Percentiles rank a stretch among this genome's conserved stretches.
These are phyloP conservation scores for Musa beccarii DNA, from an alignment of 176 grass and related monocot genomes.

Conservation along the genomic window DNA sequence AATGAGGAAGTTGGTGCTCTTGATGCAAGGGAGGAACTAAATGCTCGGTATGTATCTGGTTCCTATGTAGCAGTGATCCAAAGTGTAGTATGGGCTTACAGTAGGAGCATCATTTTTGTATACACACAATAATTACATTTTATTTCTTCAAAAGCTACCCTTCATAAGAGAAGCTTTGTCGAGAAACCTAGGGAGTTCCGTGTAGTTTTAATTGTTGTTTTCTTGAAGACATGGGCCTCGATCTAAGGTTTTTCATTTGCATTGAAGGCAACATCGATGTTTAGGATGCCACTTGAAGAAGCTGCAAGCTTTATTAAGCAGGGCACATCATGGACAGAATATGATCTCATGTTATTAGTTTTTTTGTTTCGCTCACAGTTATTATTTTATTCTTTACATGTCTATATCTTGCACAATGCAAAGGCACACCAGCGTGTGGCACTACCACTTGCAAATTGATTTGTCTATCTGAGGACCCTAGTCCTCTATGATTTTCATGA, in stretches of 20 bases:
- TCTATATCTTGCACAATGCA: too few relatives aligned
- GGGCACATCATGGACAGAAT: background rate
- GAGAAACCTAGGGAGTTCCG: too few relatives aligned
- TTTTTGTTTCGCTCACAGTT: background rate
- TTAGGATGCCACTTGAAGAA: background rate
- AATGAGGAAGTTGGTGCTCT: constrained; percentile 48
- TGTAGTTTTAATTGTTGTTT: too few relatives aligned
- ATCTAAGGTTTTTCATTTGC: too few relatives aligned
- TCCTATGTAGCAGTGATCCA: background rate
- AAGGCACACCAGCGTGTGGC: too few relatives aligned
- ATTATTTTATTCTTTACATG: background rate
- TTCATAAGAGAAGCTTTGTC: too few relatives aligned
- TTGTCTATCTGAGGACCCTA: too few relatives aligned
- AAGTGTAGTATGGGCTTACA: background rate
- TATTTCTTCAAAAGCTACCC: too few relatives aligned
- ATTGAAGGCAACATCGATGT: too few relatives aligned
- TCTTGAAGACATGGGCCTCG: too few relatives aligned
- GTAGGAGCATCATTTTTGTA: background rate
- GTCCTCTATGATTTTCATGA: too few relatives aligned
- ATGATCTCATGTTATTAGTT: background rate
- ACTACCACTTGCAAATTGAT: too few relatives aligned
- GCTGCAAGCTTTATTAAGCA: background rate
- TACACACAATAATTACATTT: background rate
- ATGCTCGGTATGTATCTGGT: constrained; percentile 40
- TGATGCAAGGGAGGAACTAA: constrained; percentile 42